phyloP scores from a whole-genome alignment of 176 grass and related monocot species.

The Aegilops umbellulata region DNA sequence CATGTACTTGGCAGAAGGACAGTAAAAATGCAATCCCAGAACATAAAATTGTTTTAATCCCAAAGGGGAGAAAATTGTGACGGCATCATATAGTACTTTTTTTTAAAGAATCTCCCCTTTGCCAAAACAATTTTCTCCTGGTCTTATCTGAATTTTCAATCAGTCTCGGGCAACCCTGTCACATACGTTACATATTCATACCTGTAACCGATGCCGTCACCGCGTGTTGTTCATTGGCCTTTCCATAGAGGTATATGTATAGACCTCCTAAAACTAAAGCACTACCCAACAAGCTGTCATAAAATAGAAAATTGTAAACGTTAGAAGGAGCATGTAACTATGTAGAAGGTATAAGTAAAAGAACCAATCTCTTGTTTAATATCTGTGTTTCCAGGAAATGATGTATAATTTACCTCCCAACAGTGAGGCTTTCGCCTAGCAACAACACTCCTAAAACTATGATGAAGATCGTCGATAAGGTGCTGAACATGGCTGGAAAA shows the following conservation, averaged over 20 bases:
- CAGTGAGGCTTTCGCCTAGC: conserved; percentile 3
- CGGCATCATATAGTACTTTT: neutral
- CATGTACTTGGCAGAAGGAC: neutral
- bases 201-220: neutral
- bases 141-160: neutral
- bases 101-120: neutral
- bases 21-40: neutral
- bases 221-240: neutral
- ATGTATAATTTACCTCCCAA: conserved; percentile 18
- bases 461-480: neutral
- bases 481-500: neutral
- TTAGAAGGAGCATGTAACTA: neutral
- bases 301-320: neutral
- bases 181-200: neutral
- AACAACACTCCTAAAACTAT: neutral
- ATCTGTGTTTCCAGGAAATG: neutral
- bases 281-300: neutral
- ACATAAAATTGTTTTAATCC: neutral
- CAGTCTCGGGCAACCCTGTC: neutral
- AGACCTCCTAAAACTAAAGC: neutral
- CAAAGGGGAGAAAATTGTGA: too few species aligned
- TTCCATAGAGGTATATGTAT: conserved; percentile 16
- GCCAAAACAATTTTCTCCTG: neutral
- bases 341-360: neutral
- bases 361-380: neutral